Evolutionary conservation across 345 rosid species (phyloP), one percentile per base, ranked within the genome.

Genomic region (Sonneratia alba): DNA sequence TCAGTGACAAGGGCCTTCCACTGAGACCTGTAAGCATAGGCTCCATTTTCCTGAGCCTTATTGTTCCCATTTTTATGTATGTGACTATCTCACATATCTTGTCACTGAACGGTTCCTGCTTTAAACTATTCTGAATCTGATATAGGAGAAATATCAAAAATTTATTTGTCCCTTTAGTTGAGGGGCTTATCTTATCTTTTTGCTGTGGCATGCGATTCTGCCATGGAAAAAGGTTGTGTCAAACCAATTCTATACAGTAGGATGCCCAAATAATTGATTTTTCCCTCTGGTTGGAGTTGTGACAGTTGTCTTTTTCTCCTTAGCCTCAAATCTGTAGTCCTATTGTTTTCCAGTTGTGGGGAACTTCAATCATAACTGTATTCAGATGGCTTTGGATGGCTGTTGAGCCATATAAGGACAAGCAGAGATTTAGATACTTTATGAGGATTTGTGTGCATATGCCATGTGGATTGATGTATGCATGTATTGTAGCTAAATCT

Each of bases 1-100:
- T 95, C 51, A 95, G 88, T 68, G 92, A 90, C 84, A 92, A 92
- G 83, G 99, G 99, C 75, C 85, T 95, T 71, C 99, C 99, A 36
- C 73, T 95, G 73, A 89, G 99, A 85, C 98, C 98, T 82, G 99
- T 95, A 86, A 90, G 48, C 38, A 2, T n/a, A 8, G 16, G 27
- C 9, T 11, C 16, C 37, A 15, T 91, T 85, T 76, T 11, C 0
- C 45, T 42, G 3, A 2, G 45, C 2, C 45, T 27, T 27, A 27
- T 27, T 27, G 32, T 27, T 27, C 32, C 32, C 32, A 27, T 27
- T 27, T 27, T 27, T 0, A 27, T 27, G 32, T 27, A 27, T 27
- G 55, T 5, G 12, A 53, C 19, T 57, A 45, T 38, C 55, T 48
- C 27, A 12, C 59, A 3, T 1, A 6, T 53, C 22, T 53, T 21